Evolutionary conservation across 768 basidiomycete genomes (phyloP), one percentile per base, ranked within the genome.

Genomic region (Pleurotus citrinopileatus): DNA sequence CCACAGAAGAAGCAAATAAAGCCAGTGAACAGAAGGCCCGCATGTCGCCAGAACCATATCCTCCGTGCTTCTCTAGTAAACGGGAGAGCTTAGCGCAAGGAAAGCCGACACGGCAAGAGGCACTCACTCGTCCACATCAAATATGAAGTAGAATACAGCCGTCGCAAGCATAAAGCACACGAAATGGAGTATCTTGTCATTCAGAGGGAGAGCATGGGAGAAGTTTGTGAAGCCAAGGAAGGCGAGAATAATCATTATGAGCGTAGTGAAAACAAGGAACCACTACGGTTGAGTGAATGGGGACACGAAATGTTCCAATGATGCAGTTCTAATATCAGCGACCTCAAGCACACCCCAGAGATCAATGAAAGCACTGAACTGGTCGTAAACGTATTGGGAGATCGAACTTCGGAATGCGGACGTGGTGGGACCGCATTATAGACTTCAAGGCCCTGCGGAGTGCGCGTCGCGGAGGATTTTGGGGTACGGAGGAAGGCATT

Each of bases 21-120:
- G 3, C 67, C 66, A 1, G 92, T 90, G 63, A 89, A 78, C 43
- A 90, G 82, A 9, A 91, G 66, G 7, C 81, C 77, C 23, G 83
- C 78, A 64, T 87, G 78, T 25, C 91, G 80, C 91, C 91, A 94
- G 60, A 91, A 87, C 91, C 92, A 94, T 67, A 93, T 79, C 57
- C 91, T 77, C 55, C 91, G 73, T 5, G 86, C 84, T 51, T 85
- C 85, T 65, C 91, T 94, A 50, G 13, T 36, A 22, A 44, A 4
- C 37, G n/a, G n/a, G 52, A 27, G 34, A 36, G 44, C 36, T 27
- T 32, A 17, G 26, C 17, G 26, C 3, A 34, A 29, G 19, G n/a
- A n/a, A n/a, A n/a, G 2, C 7, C 9, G 15, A 50, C 27, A 7
- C 15, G 27, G 23, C 27, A 26, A 15, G 7, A 20, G 10, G 26